These are phyloP conservation scores for Olyra latifolia DNA, from an alignment of 176 grass and related monocot species.

Conservation along the genomic window DNA sequence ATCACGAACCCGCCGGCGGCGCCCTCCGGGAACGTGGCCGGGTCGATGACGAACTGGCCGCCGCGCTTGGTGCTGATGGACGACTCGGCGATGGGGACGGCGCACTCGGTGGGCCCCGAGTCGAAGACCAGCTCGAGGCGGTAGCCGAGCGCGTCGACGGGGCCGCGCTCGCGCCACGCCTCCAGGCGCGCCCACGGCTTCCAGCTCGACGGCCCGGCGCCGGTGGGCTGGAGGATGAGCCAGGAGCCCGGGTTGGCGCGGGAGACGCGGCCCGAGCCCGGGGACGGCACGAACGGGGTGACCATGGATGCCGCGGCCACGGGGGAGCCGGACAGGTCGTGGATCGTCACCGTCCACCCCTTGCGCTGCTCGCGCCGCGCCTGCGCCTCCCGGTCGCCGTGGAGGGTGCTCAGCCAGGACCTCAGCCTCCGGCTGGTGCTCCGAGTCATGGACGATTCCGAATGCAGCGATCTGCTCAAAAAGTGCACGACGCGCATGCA, in stretches of 20 bases:
- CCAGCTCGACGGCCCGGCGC: conserved; percentile 65
- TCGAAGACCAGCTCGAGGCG: conserved; percentile 81
- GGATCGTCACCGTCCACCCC: conserved; percentile 96
- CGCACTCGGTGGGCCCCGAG: conserved; percentile 49
- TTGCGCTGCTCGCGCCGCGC: conserved; percentile 69
- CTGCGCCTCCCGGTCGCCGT: conserved; percentile 38
- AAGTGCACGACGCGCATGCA: neutral
- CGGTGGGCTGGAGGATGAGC: conserved; percentile 78
- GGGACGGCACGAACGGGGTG: conserved; percentile 92
- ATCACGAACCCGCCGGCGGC: conserved; percentile 77
- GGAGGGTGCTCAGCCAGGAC: conserved; percentile 59
- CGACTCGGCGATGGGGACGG: conserved; percentile 69
- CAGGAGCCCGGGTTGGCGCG: conserved; percentile 85
- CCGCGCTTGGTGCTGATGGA: conserved; percentile 69
- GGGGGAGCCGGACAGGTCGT: conserved; percentile 89
- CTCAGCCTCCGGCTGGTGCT: conserved; percentile 40
- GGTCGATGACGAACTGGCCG: conserved; percentile 75
- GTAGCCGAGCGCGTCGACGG: conserved; percentile 76
- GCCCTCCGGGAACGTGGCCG: conserved; percentile 41
- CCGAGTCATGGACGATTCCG: conserved; percentile 35
- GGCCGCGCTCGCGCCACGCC: conserved; percentile 92
- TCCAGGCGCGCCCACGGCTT: conserved; percentile 94
- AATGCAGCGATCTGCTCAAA: conserved; percentile 50
- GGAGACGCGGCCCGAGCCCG: conserved; percentile 86
- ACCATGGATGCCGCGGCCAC: conserved; percentile 93